Conservation (phyloP, 805 yeast species). For the Tetrapisispora arboricola region DNA sequence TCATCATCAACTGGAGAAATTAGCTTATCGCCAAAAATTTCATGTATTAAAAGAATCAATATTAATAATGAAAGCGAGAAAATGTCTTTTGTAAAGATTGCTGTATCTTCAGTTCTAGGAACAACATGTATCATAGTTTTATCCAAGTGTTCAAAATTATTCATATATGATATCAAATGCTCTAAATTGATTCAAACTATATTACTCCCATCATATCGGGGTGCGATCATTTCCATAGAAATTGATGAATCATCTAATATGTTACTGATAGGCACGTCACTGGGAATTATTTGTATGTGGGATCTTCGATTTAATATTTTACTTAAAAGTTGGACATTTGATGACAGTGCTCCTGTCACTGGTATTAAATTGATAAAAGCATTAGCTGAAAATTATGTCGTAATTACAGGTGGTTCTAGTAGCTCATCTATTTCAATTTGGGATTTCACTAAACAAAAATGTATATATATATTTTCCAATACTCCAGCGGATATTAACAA, state of each 20-base stretch:
- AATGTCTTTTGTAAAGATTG: constrained; percentile 37
- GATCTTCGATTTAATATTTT: constrained; percentile 59
- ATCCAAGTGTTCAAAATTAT: constrained; percentile 44
- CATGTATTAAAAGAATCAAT: constrained; percentile 18
- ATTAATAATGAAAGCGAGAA: constrained; percentile 18
- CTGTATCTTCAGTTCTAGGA: constrained; percentile 33
- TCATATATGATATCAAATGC: constrained; percentile 47
- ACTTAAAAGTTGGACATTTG: constrained; percentile 54
- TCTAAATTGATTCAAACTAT: constrained; percentile 37
- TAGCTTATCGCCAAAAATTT: constrained; percentile 9
- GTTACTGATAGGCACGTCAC: constrained; percentile 64
- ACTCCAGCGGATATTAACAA: constrained; percentile 17
- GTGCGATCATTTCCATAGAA: constrained; percentile 51
- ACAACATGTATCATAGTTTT: constrained; percentile 37
- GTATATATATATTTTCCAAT: constrained; percentile 36
- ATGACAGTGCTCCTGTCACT: constrained; percentile 39
- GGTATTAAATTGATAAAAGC: constrained; percentile 31
- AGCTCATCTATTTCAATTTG: constrained; percentile 55
- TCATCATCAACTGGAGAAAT: constrained; percentile 14
- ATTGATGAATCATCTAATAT: constrained; percentile 47
- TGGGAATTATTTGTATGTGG: constrained; percentile 72
- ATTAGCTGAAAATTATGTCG: constrained; percentile 31
- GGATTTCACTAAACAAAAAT: constrained; percentile 59
- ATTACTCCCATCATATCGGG: constrained; percentile 52
- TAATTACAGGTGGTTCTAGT: constrained; percentile 59